Percentiles rank a stretch among this genome's conserved stretches.
Conservation (phyloP, 1,139 yeast species). For the Nadsonia commutata region DNA sequence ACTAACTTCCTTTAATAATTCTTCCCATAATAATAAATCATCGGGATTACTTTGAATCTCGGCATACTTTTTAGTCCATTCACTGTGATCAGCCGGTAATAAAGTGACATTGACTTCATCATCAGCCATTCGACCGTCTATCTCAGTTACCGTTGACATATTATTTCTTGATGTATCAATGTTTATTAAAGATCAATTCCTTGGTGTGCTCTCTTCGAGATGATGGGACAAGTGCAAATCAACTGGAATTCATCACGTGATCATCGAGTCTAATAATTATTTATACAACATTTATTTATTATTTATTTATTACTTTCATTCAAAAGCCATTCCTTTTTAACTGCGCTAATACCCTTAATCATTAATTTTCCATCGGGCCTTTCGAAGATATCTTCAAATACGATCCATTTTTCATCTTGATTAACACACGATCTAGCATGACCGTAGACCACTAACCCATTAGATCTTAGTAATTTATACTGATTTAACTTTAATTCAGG, state of each 20-base stretch:
- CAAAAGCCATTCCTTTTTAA: not conserved
- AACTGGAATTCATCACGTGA: no score
- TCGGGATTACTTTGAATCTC: slow-evolving; percentile 20
- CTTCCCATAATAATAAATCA: slow-evolving; percentile 36
- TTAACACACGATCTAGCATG: not conserved
- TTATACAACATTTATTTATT: no score
- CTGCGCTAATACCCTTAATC: not conserved
- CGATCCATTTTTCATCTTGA: not conserved
- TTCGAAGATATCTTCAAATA: not conserved
- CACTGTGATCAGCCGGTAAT: no score
- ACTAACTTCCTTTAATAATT: slow-evolving; percentile 26
- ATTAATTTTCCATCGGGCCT: not conserved
- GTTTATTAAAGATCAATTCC: no score
- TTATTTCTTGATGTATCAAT: no score
- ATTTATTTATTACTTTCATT: not conserved
- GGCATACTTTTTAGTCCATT: not conserved
- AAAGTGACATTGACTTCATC: no score
- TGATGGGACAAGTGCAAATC: no score
- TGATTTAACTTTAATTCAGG: not conserved
- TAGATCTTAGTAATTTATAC: not conserved
- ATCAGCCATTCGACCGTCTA: no score
- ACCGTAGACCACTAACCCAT: not conserved
- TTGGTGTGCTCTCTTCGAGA: no score
- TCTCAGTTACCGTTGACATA: no score
- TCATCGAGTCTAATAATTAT: no score